Conservation (phyloP, 2,329 filamentous ascomycete genomes). For the Lasiodiplodia hormozganensis region DNA sequence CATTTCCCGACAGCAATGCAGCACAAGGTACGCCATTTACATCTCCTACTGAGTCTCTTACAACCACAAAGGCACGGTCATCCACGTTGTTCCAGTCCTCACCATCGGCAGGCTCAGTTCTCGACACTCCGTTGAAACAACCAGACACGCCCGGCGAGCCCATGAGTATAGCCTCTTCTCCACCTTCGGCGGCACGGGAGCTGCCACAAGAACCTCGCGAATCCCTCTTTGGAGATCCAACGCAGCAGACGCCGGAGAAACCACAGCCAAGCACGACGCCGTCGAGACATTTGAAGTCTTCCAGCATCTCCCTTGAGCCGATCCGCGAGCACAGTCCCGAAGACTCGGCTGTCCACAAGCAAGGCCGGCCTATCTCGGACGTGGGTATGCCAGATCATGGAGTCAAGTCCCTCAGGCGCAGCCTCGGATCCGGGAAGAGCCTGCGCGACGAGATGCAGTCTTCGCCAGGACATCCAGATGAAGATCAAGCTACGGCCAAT, state of each 20-base stretch:
- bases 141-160: conserved; percentile 34
- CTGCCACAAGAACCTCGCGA: not conserved
- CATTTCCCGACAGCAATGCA: conserved; percentile 27
- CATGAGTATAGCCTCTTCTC: conserved; percentile 15
- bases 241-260: not conserved
- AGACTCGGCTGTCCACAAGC: conserved; percentile 48
- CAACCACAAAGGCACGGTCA: conserved; percentile 44
- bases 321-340: conserved; percentile 60
- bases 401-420: conserved; percentile 49
- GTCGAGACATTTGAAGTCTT: conserved; percentile 38
- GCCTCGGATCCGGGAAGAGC: conserved; percentile 2
- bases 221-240: conserved; percentile 22
- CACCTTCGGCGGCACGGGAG: conserved; percentile 15
- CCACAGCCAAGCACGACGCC: conserved; percentile 30
- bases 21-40: conserved; percentile 24
- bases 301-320: conserved; percentile 52
- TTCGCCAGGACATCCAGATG: conserved; percentile 32
- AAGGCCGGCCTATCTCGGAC: conserved; percentile 51
- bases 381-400: conserved; percentile 51
- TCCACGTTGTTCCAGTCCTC: conserved; percentile 47
- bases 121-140: conserved; percentile 33
- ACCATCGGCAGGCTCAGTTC: conserved; percentile 41
- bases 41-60: conserved; percentile 39
- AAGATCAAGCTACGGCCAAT: conserved; percentile 44
- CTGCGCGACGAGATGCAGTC: conserved; percentile 14